These are phyloP conservation scores for Aspergillus fijiensis DNA, from an alignment of 2,329 filamentous ascomycete genomes.

Conservation along the genomic window DNA sequence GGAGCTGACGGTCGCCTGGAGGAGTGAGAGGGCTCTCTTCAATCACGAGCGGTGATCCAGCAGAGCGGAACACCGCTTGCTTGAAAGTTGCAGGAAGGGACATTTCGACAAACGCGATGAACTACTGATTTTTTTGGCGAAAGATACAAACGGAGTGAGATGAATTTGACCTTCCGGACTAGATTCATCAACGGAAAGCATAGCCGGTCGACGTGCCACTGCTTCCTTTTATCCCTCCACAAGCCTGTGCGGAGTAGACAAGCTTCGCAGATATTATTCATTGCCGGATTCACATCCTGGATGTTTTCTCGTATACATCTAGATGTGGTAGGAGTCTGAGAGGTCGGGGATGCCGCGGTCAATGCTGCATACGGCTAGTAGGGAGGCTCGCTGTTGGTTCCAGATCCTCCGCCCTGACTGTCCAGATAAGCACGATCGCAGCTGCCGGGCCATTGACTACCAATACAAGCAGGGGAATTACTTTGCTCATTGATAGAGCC, in stretches of 20 bases:
- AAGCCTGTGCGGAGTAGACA: neutral
- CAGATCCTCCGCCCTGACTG: neutral
- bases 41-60: conserved; percentile 55
- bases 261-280: neutral
- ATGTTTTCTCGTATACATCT: neutral
- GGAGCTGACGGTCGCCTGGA: conserved; percentile 59
- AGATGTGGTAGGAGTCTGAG: neutral
- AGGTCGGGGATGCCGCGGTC: neutral
- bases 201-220: neutral
- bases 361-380: too few relatives aligned
- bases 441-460: neutral
- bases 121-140: too few relatives aligned
- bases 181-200: too few relatives aligned
- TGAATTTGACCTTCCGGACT: too few relatives aligned
- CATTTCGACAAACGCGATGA: conserved; percentile 1
- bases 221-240: neutral
- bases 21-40: conserved; percentile 59
- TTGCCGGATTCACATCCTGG: neutral
- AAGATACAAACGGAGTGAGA: too few relatives aligned
- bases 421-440: neutral
- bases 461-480: too few relatives aligned
- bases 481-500: neutral
- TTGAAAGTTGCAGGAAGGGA: conserved; percentile 65
- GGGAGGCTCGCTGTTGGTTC: neutral
- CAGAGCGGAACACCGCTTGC: conserved; percentile 60